Base-by-base conservation (phyloP, 306 rosid genomes). In the Vicia villosa region DNA sequence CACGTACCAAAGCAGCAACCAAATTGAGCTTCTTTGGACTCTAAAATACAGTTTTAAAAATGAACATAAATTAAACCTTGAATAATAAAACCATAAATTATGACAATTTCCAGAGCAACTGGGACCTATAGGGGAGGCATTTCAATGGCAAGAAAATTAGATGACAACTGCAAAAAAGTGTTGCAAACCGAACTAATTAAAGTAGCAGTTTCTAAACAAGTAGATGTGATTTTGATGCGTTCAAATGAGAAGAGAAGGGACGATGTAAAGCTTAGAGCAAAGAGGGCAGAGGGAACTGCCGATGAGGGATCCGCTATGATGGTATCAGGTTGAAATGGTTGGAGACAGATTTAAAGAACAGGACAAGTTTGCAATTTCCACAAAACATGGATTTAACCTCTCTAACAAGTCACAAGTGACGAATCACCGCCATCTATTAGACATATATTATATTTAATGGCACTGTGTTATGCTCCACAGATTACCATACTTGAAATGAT, bases 21-120 rank as follows among this genome's bases (percentile, higher is more conserved):
- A 94, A 84, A 86, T 94, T 94, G 71, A 90, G 75, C 85, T 94
- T 94, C 86, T 90, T 94, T 42, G 97, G 98, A 82, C 96, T 90
- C 97, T 94, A 78, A 76, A 63, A 68, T 68, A 50, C 13, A 43
- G 14, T 66, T 63, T 63, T 20, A 21, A 40, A 42, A 63, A 63
- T 21, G 28, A 80, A 34, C 45, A 64, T 30, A 4, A 40, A 80
- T 49, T 4, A 69, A 19, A 69, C 17, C 8, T 49, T 5, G 42
- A 72, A 59, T 49, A 30, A 10, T 50, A 17, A 17, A 66, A 55
- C 40, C 28, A 37, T 22, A 36, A 55, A 10, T 45, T 34, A 52
- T 15, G 57, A 70, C 37, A 58, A 22, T 76, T 65, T 62, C 62
- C 24, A 40, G 24, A 72, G 68, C 36, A 73, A 41, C 42, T 26